These are phyloP conservation scores for Grosmannia huntii DNA, from an alignment of 2,329 filamentous ascomycete genomes.

Conservation along the genomic window DNA sequence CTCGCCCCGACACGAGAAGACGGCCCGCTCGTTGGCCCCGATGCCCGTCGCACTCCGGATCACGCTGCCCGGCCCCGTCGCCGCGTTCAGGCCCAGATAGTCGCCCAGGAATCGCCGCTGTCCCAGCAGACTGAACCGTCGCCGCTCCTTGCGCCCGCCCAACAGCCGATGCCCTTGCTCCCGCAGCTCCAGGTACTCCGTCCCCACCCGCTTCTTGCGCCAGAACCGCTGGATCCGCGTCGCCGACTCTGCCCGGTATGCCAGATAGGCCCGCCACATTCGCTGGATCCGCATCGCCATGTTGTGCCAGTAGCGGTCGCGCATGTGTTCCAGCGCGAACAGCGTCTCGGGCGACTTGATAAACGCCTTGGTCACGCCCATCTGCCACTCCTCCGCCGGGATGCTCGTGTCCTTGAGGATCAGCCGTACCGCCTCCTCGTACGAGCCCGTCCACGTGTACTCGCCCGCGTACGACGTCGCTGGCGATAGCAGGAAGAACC, in stretches of 20 bases:
- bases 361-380: constrained; percentile 93
- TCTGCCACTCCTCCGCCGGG: constrained; percentile 87
- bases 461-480: constrained; percentile 94
- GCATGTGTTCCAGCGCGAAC: constrained; percentile 94
- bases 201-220: constrained; percentile 82
- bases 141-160: constrained; percentile 75
- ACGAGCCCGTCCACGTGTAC: constrained; percentile 88
- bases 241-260: constrained; percentile 84
- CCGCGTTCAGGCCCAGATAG: constrained; percentile 79
- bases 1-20: constrained; percentile 89
- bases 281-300: constrained; percentile 97
- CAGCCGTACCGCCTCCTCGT: constrained; percentile 75
- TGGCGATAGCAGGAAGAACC: constrained; percentile 89
- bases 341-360: constrained; percentile 97
- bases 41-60: constrained; percentile 66
- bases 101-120: constrained; percentile 89
- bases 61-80: constrained; percentile 65
- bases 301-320: constrained; percentile 97
- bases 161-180: constrained; percentile 79
- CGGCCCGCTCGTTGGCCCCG: constrained; percentile 55
- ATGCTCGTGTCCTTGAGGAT: constrained; percentile 96
- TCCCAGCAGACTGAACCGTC: constrained; percentile 81
- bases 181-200: constrained; percentile 77
- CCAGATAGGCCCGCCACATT: constrained; percentile 91
- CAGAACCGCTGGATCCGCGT: constrained; percentile 92